Evolutionary conservation across 2,329 filamentous ascomycete genomes (phyloP).

Genomic region (Dendrostoma leiphaemia): DNA sequence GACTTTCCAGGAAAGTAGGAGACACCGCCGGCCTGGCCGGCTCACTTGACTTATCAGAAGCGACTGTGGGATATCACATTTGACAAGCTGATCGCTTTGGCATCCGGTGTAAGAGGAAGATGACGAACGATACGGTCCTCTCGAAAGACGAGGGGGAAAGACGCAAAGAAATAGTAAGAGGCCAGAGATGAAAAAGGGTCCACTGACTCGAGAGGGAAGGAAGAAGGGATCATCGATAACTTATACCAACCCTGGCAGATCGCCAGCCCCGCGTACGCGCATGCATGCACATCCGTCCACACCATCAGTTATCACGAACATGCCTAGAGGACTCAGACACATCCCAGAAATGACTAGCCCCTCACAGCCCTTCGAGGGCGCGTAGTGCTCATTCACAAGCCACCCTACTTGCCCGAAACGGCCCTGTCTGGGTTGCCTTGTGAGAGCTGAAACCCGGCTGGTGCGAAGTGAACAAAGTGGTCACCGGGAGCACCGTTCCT

Average conservation of each 20-base stretch:
- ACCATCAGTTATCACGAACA: slow-evolving; percentile 13
- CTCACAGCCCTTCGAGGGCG: slow-evolving; percentile 9
- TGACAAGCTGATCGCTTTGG: too few species aligned
- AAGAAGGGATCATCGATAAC: neutral
- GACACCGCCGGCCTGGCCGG: slow-evolving; percentile 29
- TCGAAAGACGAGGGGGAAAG: neutral
- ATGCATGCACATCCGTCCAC: slow-evolving; percentile 12
- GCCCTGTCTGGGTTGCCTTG: slow-evolving; percentile 6
- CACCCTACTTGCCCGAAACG: slow-evolving; percentile 14
- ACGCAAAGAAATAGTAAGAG: slow-evolving; percentile 6
- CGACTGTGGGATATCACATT: slow-evolving; percentile 15
- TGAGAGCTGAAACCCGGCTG: slow-evolving; percentile 7
- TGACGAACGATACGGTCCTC: neutral
- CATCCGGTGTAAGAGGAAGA: too few species aligned
- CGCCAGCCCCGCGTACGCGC: slow-evolving; percentile 13
- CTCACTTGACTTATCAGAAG: slow-evolving; percentile 24
- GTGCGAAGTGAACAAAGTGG: slow-evolving; percentile 7
- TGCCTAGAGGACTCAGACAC: slow-evolving; percentile 3
- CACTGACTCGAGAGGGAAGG: slow-evolving; percentile 7
- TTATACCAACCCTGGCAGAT: slow-evolving; percentile 7
- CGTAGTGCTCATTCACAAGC: slow-evolving; percentile 15
- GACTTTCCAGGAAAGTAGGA: slow-evolving; percentile 9
- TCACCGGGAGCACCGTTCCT: slow-evolving; percentile 17
- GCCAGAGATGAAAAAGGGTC: neutral
- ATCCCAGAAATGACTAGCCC: slow-evolving; percentile 1